Base-by-base conservation (phyloP, 1,284 basidiomycete genomes). In the Ganoderma lucidum region DNA sequence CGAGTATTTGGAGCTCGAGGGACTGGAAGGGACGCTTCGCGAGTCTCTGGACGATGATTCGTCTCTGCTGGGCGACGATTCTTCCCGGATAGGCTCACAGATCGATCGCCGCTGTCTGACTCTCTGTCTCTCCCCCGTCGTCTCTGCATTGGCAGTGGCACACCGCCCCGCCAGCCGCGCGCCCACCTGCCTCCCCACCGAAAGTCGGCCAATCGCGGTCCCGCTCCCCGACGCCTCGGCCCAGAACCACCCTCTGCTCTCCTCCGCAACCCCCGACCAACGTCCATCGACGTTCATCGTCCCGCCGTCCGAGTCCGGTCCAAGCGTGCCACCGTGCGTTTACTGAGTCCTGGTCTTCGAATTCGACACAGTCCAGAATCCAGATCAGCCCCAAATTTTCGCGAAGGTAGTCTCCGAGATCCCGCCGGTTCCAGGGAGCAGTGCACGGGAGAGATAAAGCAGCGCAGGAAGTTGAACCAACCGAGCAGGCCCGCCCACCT, bases 71-170 rank as follows among this genome's bases (percentile, higher is more conserved):
- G 75, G 66, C 68, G 71, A 71, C 61, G 70, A 78, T 75, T 83
- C 82, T 74, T 89, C 87, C 75, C 79, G 78, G 76, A 89, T 89
- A 69, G 87, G 83, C 77, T 85, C 84, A 76, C 84, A 86, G 74
- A 83, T 79, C 83, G 79, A 79, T 80, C 74, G 75, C 65, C 78
- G 77, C 70, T 72, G 71, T 48, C 58, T 45, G n/a, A n/a, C 59
- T 69, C 23, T 23, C 23, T 23, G 23, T 23, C 23, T 23, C 23
- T 23, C 68, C 10, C 65, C 58, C 64, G 37, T 19, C 35, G 56
- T 59, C 28, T 56, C 65, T 59, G 53, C 62, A 45, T 41, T 17
- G 32, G 17, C 62, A 45, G 41, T 17, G 32, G 17, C 45, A 8
- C 64, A n/a, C 63, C 39, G 15, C 41, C 28, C 65, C 61, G 58